These are phyloP conservation scores for Colletotrichum cereale DNA, from an alignment of 2,329 filamentous ascomycete species.

Conservation along the genomic window DNA sequence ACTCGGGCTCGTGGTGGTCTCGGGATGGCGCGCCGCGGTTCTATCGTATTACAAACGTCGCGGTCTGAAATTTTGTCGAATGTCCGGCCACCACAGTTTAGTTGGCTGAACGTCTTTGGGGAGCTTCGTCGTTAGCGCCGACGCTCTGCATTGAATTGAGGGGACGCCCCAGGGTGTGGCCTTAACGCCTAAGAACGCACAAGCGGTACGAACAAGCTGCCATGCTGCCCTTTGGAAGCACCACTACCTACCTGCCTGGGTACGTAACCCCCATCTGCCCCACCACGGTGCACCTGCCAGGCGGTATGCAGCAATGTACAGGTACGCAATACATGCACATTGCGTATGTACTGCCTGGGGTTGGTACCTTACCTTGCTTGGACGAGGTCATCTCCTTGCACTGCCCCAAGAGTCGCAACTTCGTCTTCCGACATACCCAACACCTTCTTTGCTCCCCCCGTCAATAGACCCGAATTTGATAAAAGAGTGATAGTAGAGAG, in stretches of 20 bases:
- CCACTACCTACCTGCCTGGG: slow-evolving; percentile 13
- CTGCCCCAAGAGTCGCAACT: slow-evolving; percentile 27
- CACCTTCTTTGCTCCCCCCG: neutral
- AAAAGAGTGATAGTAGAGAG: slow-evolving; percentile 90
- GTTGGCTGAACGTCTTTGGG: slow-evolving; percentile 9
- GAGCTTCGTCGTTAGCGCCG: slow-evolving; percentile 28
- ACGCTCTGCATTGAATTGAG: neutral
- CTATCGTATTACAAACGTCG: slow-evolving; percentile 23
- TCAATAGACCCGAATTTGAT: slow-evolving; percentile 9
- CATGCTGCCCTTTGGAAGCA: neutral
- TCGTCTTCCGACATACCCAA: slow-evolving; percentile 11
- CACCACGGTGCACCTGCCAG: slow-evolving; percentile 25
- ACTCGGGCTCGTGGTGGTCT: neutral
- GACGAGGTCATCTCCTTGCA: slow-evolving; percentile 21
- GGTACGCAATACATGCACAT: slow-evolving; percentile 13
- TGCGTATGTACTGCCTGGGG: slow-evolving; percentile 25
- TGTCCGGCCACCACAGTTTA: slow-evolving; percentile 31
- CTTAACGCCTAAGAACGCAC: slow-evolving; percentile 27
- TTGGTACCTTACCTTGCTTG: slow-evolving; percentile 19
- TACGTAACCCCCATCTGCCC: slow-evolving; percentile 24
- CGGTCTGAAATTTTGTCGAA: slow-evolving; percentile 29
- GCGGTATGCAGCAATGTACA: slow-evolving; percentile 7
- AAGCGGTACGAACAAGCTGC: slow-evolving; percentile 5
- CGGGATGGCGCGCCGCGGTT: slow-evolving; percentile 9
- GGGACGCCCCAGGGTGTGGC: slow-evolving; percentile 32